Evolutionary conservation across 208 protist genomes (phyloP), one percentile per base, ranked within the genome.

Genomic region (Jaenimonas drosophilae): DNA sequence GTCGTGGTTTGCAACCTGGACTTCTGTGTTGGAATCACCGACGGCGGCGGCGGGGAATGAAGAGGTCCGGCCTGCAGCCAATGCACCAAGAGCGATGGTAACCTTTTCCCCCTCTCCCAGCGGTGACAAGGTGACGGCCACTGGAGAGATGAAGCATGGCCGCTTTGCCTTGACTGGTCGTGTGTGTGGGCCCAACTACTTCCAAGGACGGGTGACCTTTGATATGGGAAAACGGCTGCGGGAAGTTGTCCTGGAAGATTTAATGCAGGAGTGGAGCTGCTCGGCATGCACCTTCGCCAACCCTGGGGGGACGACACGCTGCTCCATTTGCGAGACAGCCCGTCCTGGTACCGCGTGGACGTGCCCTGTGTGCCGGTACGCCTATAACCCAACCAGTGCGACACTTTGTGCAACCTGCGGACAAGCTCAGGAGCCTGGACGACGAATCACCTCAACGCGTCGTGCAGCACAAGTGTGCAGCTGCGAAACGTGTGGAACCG

Each of bases 221-320:
- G 63, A 73, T 28, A 63, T 34, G 26, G 32, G 51, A 25, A 23
- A 68, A 47, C 30, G 53, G 27, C 37, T 36, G 20, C 59, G 57
- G 27, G 49, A 52, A 16, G 49, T 37, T 42, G 45, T 37, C 11
- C 58, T 64, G 17, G 40, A 44, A 7, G 33, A 30, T 5, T 28
- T 36, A 11, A 47, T 52, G 26, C 31, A 45, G 53, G 78, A 85
- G 50, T 93, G 85, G 81, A 62, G 54, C 37, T 93, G 85, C 38
- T 51, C 57, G n/a, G 42, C 66, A 23, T 93, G 85, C 50, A 93
- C 85, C 2, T 90, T 88, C 46, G 51, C 79, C 31, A 93, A 93
- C 50, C 51, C 68, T n/a, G 47, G 74, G 6, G 54, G 58, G 7
- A 56, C 64, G 20, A 86, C 75, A 21, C 76, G 85, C 7, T 93